Evolutionary conservation across 257 asterid genomes (phyloP), one percentile per base, ranked within the genome.

Genomic region (Solanum corneliomulleri): DNA sequence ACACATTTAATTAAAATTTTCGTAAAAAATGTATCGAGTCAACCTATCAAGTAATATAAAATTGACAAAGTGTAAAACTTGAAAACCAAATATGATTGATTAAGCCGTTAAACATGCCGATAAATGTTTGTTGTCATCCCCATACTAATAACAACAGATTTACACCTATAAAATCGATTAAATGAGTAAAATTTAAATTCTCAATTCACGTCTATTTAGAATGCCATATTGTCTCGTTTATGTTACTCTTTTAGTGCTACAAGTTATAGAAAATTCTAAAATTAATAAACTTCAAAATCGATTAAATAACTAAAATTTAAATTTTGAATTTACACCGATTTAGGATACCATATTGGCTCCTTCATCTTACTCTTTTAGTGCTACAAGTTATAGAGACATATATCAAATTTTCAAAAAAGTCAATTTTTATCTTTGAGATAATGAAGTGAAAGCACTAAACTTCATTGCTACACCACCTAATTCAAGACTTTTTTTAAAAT

Each of bases 231-330:
- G 1, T 27, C 27, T 18, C 11, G 1, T 27, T 45, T 16, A 27
- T 78, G 11, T 4, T 78, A 45, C 66, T 16, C 16, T 4, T 35
- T 44, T n/a, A 77, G 39, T 77, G 11, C 39, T 42, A 77, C 41
- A 77, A 77, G 62, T 20, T 78, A 45, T 15, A 45, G 42, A 15
- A 41, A 78, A 35, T 5, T 8, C n/a, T 1, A 2, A 18, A 18
- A 72, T 8, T 0, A 0, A 3, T 35, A 37, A 35, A 7, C 0
- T 11, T 16, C 0, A 2, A 18, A 72, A 72, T 20, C 0, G 0
- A 8, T 35, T 71, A 20, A 18, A 71, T 2, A 1, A 12, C 2
- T 39, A 39, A 21, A 11, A 21, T 39, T 74, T 37, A 74, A 37
- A 74, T 74, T 39, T 0, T 39, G 1, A 21, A 21, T 21, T 2